Percentiles rank a stretch among this genome's conserved stretches.
phyloP scores from a whole-genome alignment of 2,329 filamentous ascomycete species.

The Scortechinia acanthostroma region DNA sequence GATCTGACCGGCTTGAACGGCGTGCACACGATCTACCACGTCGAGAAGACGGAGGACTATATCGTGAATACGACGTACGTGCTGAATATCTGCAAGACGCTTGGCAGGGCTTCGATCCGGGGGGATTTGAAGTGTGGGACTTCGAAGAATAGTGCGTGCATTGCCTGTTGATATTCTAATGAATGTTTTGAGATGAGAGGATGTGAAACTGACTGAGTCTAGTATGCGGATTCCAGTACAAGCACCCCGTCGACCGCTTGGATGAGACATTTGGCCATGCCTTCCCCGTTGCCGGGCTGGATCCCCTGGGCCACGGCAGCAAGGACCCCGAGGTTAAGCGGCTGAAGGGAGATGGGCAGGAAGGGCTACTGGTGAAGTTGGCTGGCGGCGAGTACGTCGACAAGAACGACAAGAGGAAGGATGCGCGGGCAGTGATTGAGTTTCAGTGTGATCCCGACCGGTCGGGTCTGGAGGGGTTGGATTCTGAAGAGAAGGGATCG shows the following conservation, averaged over 20 bases:
- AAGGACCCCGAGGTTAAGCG: constrained; percentile 62
- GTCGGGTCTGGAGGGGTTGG: constrained; percentile 40
- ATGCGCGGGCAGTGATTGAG: constrained; percentile 40
- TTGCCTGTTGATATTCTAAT: constrained; percentile 41
- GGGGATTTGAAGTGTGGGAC: neutral
- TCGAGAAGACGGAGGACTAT: constrained; percentile 39
- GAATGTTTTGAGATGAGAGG: constrained; percentile 65
- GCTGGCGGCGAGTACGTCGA: neutral
- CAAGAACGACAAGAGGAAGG: constrained; percentile 23
- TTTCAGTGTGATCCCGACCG: constrained; percentile 51
- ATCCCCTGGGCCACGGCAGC: constrained; percentile 42
- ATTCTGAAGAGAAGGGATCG: constrained; percentile 10
- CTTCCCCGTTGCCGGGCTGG: constrained; percentile 67
- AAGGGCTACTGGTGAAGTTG: constrained; percentile 68
- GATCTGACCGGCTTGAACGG: constrained; percentile 58
- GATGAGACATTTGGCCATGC: constrained; percentile 42
- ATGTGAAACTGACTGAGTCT: constrained; percentile 35
- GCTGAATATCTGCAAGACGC: constrained; percentile 65
- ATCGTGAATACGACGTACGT: constrained; percentile 74
- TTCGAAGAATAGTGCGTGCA: constrained; percentile 1
- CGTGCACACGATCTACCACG: constrained; percentile 61
- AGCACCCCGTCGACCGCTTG: constrained; percentile 37
- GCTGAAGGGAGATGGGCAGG: constrained; percentile 58
- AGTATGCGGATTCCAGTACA: constrained; percentile 72
- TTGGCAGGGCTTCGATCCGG: constrained; percentile 42